Base-by-base conservation (phyloP, 75 land plant genomes). In the Selaginella moellendorffii region DNA sequence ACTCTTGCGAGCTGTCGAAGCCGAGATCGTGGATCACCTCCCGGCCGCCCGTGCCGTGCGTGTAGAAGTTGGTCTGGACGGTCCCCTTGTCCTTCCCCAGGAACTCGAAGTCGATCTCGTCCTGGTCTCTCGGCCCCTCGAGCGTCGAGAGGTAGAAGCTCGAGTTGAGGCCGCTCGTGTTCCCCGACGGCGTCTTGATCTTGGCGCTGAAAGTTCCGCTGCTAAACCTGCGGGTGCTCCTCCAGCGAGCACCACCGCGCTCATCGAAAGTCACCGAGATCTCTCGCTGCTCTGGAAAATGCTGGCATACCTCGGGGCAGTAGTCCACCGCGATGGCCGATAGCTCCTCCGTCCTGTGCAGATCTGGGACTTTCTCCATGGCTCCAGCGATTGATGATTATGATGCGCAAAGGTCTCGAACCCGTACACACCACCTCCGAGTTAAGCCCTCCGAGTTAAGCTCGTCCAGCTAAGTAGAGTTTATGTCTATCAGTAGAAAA, bases 101-200 rank as follows among this genome's bases (percentile, higher is more conserved):
- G 67, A 84, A 84, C 64, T 84, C 87, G 54, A 82, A 82, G 70
- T 84, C 87, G 31, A 84, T 84, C 68, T 84, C 85, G 64, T 84
- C 87, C 64, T 82, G 87, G 36, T 70, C 62, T 18, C 72, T 78
- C 52, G 74, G 76, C 0, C 85, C 87, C 54, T 83, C 86, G 20
- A 76, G 76, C 2, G 87, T 81, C 1, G 87, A 84, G 20, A 84
- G 77, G 64, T 82, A 84, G 58, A 84, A 70, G 75, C 71, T 84
- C 72, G 53, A 84, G 63, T 81, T 84, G 42, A 84, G 76, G 58
- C 85, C 82, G 31, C 79, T 78, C 42, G 87, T 84, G 69, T 84
- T 72, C 25, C 87, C 86, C 2, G 42, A 30, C 23, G 87, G 85
- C 61, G 86, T 74, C 51, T 63, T 53, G 65, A 84, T 81, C 24